These are phyloP conservation scores for Penicillium daleae DNA, from an alignment of 495 filamentous ascomycete genomes.

Conservation along the genomic window DNA sequence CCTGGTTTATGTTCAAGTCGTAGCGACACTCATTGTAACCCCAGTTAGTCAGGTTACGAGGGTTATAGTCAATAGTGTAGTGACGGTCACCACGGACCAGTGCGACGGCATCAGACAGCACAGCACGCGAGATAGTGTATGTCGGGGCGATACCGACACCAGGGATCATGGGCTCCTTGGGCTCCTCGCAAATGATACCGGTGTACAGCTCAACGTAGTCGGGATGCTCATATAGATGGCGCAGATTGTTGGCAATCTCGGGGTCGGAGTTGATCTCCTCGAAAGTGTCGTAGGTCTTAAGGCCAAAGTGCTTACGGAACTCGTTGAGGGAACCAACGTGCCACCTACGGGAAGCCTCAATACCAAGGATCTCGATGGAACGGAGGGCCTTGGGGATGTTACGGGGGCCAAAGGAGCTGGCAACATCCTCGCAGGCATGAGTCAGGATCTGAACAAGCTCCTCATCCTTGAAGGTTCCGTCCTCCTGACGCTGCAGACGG, in stretches of 20 bases:
- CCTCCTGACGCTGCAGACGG: constrained; percentile 53
- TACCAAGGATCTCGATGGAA: constrained; percentile 63
- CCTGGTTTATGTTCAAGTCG: constrained; percentile 74
- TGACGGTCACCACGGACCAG: constrained; percentile 58
- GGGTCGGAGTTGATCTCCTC: constrained; percentile 67
- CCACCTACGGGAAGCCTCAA: constrained; percentile 64
- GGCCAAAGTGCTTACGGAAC: constrained; percentile 63
- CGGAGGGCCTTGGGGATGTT: constrained; percentile 62
- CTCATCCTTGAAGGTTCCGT: constrained; percentile 64
- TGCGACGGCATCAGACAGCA: constrained; percentile 57
- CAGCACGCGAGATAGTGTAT: constrained; percentile 60
- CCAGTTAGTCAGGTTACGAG: constrained; percentile 80
- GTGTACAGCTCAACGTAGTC: constrained; percentile 69
- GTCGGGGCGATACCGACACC: constrained; percentile 61
- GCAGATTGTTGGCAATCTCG: constrained; percentile 53
- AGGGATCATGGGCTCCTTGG: constrained; percentile 57
- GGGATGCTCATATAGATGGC: constrained; percentile 61
- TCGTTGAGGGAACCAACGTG: constrained; percentile 64
- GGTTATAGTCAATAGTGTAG: constrained; percentile 68
- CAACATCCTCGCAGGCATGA: constrained; percentile 62
- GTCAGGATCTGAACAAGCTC: constrained; percentile 64
- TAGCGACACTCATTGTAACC: constrained; percentile 74
- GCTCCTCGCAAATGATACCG: constrained; percentile 59
- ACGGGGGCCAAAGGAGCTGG: constrained; percentile 60
- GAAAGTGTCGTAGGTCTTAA: constrained; percentile 62